phyloP scores from a whole-genome alignment of 2,329 filamentous ascomycete genomes.

The Penicillium decumbens region DNA sequence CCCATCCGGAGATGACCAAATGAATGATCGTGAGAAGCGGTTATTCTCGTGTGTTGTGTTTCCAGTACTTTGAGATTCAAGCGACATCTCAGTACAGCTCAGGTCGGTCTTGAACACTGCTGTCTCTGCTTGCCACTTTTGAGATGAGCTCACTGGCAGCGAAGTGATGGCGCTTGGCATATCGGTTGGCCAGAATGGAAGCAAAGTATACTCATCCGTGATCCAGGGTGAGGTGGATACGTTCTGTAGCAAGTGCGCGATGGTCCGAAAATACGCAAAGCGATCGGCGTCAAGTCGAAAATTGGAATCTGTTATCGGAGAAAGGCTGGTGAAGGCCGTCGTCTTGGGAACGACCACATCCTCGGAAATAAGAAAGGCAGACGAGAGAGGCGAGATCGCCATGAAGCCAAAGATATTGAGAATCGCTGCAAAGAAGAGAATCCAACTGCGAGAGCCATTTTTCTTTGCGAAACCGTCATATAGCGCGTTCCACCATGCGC shows the following conservation, averaged over 20 bases:
- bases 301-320: background rate
- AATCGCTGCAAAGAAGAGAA: conserved; percentile 5
- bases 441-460: conserved; percentile 8
- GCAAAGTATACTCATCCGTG: conserved; percentile 21
- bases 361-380: conserved; percentile 12
- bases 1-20: conserved; percentile 10
- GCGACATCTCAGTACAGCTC: conserved; percentile 13
- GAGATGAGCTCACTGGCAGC: conserved; percentile 1
- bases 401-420: conserved; percentile 16
- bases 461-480: conserved; percentile 16
- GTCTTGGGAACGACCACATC: conserved; percentile 4
- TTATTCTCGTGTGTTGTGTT: background rate
- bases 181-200: conserved; percentile 24
- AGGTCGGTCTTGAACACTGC: conserved; percentile 17
- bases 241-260: conserved; percentile 23
- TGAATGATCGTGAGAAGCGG: background rate
- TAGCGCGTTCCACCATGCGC: conserved; percentile 23
- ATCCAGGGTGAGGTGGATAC: conserved; percentile 29
- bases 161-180: conserved; percentile 4
- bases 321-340: conserved; percentile 1
- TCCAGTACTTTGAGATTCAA: background rate
- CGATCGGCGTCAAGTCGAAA: conserved; percentile 18
- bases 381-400: conserved; percentile 15
- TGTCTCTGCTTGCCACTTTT: conserved; percentile 17
- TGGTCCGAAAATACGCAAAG: conserved; percentile 22